A percentile compares a stretch with the other conserved stretches of the same genome.
Conservation (phyloP, 2,329 filamentous ascomycete genomes). For the Pestalotiopsis sp. region DNA sequence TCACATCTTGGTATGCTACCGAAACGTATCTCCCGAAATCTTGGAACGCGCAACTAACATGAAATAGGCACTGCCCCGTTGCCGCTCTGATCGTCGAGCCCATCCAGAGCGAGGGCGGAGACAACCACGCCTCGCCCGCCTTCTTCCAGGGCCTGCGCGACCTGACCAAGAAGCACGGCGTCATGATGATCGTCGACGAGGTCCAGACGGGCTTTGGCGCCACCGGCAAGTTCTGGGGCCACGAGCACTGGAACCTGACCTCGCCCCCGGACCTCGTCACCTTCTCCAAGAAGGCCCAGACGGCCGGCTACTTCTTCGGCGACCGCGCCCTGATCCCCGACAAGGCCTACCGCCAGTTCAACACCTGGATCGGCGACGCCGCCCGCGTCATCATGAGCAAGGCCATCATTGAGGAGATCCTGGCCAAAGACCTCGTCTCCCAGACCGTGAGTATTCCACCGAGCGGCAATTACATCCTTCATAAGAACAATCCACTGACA, state of each 20-base stretch:
- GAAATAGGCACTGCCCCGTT: constrained; percentile 73
- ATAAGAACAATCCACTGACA: neutral
- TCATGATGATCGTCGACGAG: constrained; percentile 90
- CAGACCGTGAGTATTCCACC: neutral
- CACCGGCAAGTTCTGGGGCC: constrained; percentile 93
- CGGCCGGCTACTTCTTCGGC: constrained; percentile 88
- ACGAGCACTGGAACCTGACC: constrained; percentile 87
- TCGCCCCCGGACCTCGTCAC: constrained; percentile 90
- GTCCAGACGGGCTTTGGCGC: constrained; percentile 86
- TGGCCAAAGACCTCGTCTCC: constrained; percentile 72
- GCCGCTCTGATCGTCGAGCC: constrained; percentile 85
- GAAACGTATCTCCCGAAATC: neutral
- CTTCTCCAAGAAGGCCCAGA: constrained; percentile 94
- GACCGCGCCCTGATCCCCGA: constrained; percentile 80
- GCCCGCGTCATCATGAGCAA: constrained; percentile 82
- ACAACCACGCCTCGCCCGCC: constrained; percentile 85
- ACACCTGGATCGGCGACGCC: constrained; percentile 90
- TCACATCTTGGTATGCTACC: constrained; percentile 41
- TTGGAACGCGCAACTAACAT: neutral
- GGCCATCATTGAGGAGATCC: constrained; percentile 79
- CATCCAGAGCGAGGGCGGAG: constrained; percentile 89
- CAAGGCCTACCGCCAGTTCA: constrained; percentile 94
- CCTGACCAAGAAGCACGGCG: constrained; percentile 73
- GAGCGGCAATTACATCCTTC: neutral
- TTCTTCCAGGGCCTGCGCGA: constrained; percentile 87